A percentile compares a stretch with the other conserved stretches of the same genome.
Conservation (phyloP, 1,284 basidiomycete species). For the Erythrobasidium hasegawianum region DNA sequence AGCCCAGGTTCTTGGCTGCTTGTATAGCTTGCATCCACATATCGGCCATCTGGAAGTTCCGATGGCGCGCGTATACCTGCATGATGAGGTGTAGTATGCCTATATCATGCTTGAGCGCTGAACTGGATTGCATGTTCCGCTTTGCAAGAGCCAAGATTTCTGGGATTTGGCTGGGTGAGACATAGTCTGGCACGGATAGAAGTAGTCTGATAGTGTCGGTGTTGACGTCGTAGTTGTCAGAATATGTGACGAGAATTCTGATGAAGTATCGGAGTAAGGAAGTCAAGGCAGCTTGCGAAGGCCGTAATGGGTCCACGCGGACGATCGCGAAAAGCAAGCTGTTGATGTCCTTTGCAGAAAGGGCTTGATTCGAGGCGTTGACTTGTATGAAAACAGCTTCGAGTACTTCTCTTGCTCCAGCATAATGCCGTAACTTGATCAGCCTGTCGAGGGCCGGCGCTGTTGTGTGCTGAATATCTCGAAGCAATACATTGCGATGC, state of each 20-base stretch:
- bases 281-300: conserved; percentile 8
- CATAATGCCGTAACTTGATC: conserved; percentile 22
- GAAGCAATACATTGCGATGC: background rate
- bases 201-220: background rate
- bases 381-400: conserved; percentile 15
- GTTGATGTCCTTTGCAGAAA: background rate
- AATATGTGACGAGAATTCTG: background rate
- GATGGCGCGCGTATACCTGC: conserved; percentile 18
- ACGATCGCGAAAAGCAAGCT: too few species aligned
- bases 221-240: background rate
- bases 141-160: conserved; percentile 5
- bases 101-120: background rate
- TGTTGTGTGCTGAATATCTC: conserved; percentile 2
- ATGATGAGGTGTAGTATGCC: conserved; percentile 17
- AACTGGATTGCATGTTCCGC: background rate
- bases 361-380: background rate
- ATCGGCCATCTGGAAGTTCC: background rate
- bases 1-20: background rate
- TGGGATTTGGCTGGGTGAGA: background rate
- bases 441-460: conserved; percentile 18
- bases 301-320: background rate
- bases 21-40: conserved; percentile 16
- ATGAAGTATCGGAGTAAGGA: conserved; percentile 16
- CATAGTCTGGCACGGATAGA: conserved; percentile 9
- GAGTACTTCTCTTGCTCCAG: conserved; percentile 21